phyloP scores from a whole-genome alignment of 805 yeast species.

The Barnettozyma californica region DNA sequence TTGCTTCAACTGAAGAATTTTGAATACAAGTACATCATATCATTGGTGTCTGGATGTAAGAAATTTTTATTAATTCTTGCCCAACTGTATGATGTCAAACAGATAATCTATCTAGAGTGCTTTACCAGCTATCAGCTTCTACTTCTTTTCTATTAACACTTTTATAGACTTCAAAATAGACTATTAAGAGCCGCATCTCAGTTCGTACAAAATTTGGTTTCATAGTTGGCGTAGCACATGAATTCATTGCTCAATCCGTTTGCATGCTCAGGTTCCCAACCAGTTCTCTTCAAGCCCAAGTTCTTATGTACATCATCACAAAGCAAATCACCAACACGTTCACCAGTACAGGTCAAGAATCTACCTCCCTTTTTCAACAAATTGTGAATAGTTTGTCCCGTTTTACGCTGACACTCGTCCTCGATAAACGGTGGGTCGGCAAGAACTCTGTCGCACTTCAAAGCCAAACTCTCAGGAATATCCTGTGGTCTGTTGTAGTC shows the following conservation, averaged over 20 bases:
- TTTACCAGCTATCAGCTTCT: too few relatives aligned
- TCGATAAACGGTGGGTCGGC: conserved; percentile 89
- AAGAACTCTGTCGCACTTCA: conserved; percentile 64
- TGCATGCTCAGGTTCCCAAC: conserved; percentile 72
- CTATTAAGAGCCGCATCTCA: not conserved
- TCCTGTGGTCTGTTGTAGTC: conserved; percentile 70
- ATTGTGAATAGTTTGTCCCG: conserved; percentile 54
- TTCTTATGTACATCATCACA: conserved; percentile 4
- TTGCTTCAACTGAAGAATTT: conserved; percentile 18
- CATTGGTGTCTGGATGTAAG: not conserved
- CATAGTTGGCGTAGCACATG: conserved; percentile 76
- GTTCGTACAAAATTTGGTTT: conserved; percentile 47
- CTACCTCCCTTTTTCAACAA: conserved; percentile 39
- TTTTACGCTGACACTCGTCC: conserved; percentile 73
- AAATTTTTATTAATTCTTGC: not conserved
- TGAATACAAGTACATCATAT: not conserved
- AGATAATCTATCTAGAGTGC: too few relatives aligned
- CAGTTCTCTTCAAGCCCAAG: conserved; percentile 50
- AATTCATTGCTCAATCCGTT: conserved; percentile 87
- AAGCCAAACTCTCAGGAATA: conserved; percentile 49
- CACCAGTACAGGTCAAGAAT: conserved; percentile 77
- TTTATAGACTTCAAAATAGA: too few relatives aligned
- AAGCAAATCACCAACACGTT: conserved; percentile 58
- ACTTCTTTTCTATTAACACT: too few relatives aligned
- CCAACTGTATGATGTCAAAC: too few relatives aligned